A percentile compares a stretch with the other conserved stretches of the same genome.
Conservation (phyloP, 805 yeast genomes). For the Barnettozyma sp. region DNA sequence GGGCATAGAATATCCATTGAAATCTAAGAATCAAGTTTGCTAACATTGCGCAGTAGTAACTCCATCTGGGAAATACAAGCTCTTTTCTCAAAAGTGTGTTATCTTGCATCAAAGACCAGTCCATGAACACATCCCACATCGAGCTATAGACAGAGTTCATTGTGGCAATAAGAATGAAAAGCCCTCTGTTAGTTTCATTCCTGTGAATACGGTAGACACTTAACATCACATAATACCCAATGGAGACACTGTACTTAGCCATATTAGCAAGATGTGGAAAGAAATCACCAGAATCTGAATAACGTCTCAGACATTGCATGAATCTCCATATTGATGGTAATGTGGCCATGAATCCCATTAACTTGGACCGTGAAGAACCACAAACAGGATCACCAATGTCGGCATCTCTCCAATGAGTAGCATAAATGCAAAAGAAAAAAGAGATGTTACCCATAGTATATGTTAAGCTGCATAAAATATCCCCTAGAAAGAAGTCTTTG, state of each 20-base stretch:
- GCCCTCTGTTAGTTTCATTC: slow-evolving; percentile 33
- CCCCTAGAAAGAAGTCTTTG: slow-evolving; percentile 89
- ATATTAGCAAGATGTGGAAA: slow-evolving; percentile 94
- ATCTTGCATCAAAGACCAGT: slow-evolving; percentile 83
- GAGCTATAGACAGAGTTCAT: slow-evolving; percentile 65
- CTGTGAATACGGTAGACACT: slow-evolving; percentile 70
- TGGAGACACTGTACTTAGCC: slow-evolving; percentile 62
- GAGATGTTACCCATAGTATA: slow-evolving; percentile 83
- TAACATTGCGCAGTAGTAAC: slow-evolving; percentile 71
- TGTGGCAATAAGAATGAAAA: slow-evolving; percentile 67
- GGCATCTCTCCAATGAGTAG: slow-evolving; percentile 59
- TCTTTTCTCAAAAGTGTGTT: slow-evolving; percentile 63
- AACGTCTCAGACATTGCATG: slow-evolving; percentile 87
- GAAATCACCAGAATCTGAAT: slow-evolving; percentile 87
- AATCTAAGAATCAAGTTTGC: slow-evolving; percentile 70
- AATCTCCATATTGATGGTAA: slow-evolving; percentile 89
- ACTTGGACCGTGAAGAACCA: slow-evolving; percentile 70
- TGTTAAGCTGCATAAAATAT: slow-evolving; percentile 80
- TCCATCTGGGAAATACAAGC: slow-evolving; percentile 51
- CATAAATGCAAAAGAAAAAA: slow-evolving; percentile 78
- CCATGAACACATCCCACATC: slow-evolving; percentile 91
- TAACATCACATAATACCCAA: slow-evolving; percentile 61
- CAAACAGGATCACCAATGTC: slow-evolving; percentile 42
- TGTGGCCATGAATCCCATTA: slow-evolving; percentile 78
- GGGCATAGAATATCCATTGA: slow-evolving; percentile 88